These are phyloP conservation scores for Lipomyces yamanashiensis DNA, from an alignment of 805 yeast species.

Conservation along the genomic window DNA sequence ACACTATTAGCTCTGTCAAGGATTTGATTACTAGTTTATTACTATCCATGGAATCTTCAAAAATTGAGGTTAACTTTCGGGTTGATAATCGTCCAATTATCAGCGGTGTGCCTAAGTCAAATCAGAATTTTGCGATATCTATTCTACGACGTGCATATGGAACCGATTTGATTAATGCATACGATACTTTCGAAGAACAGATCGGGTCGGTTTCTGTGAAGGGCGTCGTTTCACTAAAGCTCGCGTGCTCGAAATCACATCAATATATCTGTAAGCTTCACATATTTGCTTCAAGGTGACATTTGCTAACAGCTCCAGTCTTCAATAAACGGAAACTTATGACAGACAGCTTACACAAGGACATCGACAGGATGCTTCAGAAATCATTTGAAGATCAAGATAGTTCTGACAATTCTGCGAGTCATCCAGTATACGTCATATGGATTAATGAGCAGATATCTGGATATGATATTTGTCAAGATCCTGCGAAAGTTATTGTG, in stretches of 20 bases:
- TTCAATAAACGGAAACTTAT: conserved; percentile 16
- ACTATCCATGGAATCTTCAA: background rate
- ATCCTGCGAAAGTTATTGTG: conserved; percentile 27
- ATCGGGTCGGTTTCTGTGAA: conserved; percentile 2
- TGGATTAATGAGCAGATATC: conserved; percentile 19
- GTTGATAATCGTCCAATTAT: conserved; percentile 7
- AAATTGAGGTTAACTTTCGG: background rate
- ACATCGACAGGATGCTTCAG: conserved; percentile 5
- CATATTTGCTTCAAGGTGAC: background rate
- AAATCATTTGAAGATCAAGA: background rate
- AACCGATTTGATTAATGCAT: background rate
- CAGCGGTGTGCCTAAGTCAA: background rate
- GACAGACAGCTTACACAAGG: conserved; percentile 10
- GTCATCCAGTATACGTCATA: conserved; percentile 25
- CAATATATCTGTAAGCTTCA: conserved; percentile 33
- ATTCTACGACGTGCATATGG: conserved; percentile 17
- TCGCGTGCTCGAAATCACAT: background rate
- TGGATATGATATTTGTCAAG: conserved; percentile 33
- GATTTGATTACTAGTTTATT: background rate
- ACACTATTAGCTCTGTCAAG: background rate
- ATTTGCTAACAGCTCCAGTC: conserved; percentile 6
- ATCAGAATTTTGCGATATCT: background rate
- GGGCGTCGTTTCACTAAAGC: conserved; percentile 15
- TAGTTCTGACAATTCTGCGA: background rate
- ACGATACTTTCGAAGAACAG: background rate